Evolutionary conservation across 2,329 filamentous ascomycete genomes (phyloP), one percentile per base, ranked within the genome.

Genomic region (Colletotrichum sidae): DNA sequence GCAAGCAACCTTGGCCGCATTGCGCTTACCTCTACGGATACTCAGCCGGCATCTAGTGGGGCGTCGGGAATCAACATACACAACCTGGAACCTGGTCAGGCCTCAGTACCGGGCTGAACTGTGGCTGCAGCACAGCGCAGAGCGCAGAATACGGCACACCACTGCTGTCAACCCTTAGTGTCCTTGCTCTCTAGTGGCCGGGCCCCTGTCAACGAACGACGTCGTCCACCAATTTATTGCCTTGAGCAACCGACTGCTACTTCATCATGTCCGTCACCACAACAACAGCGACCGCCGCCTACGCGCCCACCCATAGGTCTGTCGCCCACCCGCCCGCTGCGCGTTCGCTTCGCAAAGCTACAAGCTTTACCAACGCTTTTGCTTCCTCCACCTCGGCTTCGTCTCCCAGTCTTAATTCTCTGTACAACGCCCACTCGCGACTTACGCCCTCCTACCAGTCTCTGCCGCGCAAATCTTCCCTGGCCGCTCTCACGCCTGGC

Each of bases 401-500:
- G 8, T 87, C 85, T 5, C 87, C 88, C 10, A 88, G 89, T 71
- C 79, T 90, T 67, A 83, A 83, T 72, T 77, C 80, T 34, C 74
- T 84, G 44, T 88, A 85, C 74, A 76, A 79, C 46, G 76, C 80
- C 8, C 84, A 85, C 69, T 83, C 84, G 55, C 81, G 81, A 68
- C 79, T 83, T 45, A 75, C 75, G 52, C 78, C 80, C 37, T 56
- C 65, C 11, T 52, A 60, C 39, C 59, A 66, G 6, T 81, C 83
- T 64, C 81, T 90, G 70, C 84, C 86, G 72, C 89, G 91, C 74
- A 94, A 94, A 81, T 84, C 85, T 66, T 93, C 90, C 54, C 81
- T 92, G 69, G 90, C 88, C 67, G 88, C 90, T 53, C 84, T 94
- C 69, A 92, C 89, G 55, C 81, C 82, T 67, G 81, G 81, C 72